Base-by-base conservation (phyloP, 768 basidiomycete genomes). In the Symmetrospora coprosmae region DNA sequence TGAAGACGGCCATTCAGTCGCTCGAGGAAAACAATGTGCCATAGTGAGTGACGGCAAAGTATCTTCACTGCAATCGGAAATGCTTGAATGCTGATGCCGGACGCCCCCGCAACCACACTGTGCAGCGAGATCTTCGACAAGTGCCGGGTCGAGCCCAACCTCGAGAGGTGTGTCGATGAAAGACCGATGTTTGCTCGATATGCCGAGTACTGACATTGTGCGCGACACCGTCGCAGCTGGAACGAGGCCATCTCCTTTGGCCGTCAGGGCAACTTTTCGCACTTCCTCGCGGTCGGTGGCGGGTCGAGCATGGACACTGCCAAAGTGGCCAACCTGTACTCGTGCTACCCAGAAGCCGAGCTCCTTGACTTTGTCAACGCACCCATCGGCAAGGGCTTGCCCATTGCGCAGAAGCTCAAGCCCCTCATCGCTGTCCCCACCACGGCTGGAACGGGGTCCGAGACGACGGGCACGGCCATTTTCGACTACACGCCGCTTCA, bases 281-380 rank as follows among this genome's bases (percentile, higher is more conserved):
- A 96, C 71, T 94, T 69, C 68, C 68, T 74, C 38, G 72, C 73
- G 30, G 74, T 74, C n/a, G 73, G 73, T 21, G 73, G 73, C 8
- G 88, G 88, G 65, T 88, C 86, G 67, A 86, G 88, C 25, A 94
- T 94, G 69, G 91, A 94, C 71, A 94, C 90, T 0, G 86, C 90
- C 52, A 97, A 97, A 72, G 81, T 89, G 6, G 90, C 92, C 31
- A 97, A 96, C 73, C 68, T 97, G 80, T 91, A 90, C 72, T 78
- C 85, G 0, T 86, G 87, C 11, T 96, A 96, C 77, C 84, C 84
- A 66, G 87, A 96, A 64, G 80, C 86, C 0, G 87, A 94, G 69
- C 28, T 64, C 38, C 85, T 90, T 75, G 92, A 97, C 71, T 97
- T 92, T 72, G 86, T 96, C 73, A 97, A 96, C 70, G 90, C 92